These are phyloP conservation scores for Mortierella sp. DNA, from an alignment of 371 early-diverging fungal species.

Conservation along the genomic window DNA sequence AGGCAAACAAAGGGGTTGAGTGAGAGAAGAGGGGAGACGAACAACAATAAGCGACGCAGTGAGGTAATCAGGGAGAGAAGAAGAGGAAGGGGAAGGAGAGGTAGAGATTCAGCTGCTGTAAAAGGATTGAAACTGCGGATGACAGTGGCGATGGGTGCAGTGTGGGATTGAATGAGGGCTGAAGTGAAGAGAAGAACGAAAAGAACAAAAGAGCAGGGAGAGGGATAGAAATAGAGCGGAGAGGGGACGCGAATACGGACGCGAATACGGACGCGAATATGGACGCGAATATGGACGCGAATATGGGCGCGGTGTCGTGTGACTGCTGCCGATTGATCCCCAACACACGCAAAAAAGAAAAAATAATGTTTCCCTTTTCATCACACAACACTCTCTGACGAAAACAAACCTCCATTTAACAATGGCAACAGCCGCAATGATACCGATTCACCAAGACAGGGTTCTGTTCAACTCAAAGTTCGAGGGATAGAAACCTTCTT, in stretches of 20 bases:
- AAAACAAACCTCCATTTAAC: not conserved
- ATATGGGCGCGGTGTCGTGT: no score
- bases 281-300: no score
- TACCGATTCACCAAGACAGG: constrained; percentile 60
- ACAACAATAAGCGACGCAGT: no score
- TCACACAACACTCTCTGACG: not conserved
- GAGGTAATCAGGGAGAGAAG: not conserved
- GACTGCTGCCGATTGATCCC: no score
- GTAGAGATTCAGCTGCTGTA: not conserved
- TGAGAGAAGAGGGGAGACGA: no score
- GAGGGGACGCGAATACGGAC: no score
- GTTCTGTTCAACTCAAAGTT: constrained; percentile 71
- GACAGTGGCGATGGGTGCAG: not conserved
- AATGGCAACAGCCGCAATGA: constrained; percentile 37
- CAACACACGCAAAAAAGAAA: constrained; percentile 4
- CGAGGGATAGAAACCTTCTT: constrained; percentile 78
- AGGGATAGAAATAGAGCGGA: no score
- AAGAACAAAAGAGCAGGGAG: not conserved
- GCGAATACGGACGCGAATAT: no score
- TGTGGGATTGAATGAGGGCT: no score
- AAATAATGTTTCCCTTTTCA: constrained; percentile 2
- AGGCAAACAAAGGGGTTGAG: no score
- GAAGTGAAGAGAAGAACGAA: not conserved
- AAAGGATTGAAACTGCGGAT: not conserved
- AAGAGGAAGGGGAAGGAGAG: not conserved